Evolutionary conservation across 1,284 basidiomycete species (phyloP).

Genomic region (Agroathelia rolfsii): DNA sequence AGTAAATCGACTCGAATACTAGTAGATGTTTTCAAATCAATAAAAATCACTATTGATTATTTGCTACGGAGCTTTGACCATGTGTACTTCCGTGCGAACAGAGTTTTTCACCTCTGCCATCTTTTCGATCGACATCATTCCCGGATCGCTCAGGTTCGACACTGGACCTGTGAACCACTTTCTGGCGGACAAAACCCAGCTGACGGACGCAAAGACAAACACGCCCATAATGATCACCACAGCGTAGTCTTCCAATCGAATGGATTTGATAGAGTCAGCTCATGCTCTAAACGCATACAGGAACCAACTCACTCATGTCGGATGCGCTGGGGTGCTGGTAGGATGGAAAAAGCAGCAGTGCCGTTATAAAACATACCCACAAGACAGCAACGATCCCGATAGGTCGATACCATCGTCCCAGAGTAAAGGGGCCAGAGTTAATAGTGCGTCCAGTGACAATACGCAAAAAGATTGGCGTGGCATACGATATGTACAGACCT

Average conservation of each 20-base stretch:
- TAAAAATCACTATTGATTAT: too few relatives aligned
- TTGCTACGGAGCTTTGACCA: too few relatives aligned
- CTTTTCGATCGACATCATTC: slow-evolving; percentile 11
- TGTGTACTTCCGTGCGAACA: too few relatives aligned
- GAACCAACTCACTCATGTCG: slow-evolving; percentile 41
- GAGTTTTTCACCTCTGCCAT: too few relatives aligned
- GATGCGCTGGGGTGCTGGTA: slow-evolving; percentile 29
- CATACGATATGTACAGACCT: slow-evolving; percentile 59
- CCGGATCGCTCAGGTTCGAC: slow-evolving; percentile 35
- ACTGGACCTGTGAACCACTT: slow-evolving; percentile 67
- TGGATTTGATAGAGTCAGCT: slow-evolving; percentile 5
- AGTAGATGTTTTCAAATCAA: too few relatives aligned
- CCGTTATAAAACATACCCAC: slow-evolving; percentile 56
- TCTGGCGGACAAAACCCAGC: slow-evolving; percentile 56
- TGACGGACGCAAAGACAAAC: slow-evolving; percentile 50
- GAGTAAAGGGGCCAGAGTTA: slow-evolving; percentile 45
- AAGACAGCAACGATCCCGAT: slow-evolving; percentile 49
- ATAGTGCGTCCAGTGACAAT: slow-evolving; percentile 58
- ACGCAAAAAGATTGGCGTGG: slow-evolving; percentile 57
- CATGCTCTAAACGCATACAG: neutral
- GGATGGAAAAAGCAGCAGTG: slow-evolving; percentile 53
- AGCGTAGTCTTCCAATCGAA: slow-evolving; percentile 43
- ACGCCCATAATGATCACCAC: slow-evolving; percentile 56
- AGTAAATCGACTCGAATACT: too few relatives aligned
- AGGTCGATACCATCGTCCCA: slow-evolving; percentile 51